phyloP scores from a whole-genome alignment of 768 basidiomycete species.

The Clathrus columnatus region DNA sequence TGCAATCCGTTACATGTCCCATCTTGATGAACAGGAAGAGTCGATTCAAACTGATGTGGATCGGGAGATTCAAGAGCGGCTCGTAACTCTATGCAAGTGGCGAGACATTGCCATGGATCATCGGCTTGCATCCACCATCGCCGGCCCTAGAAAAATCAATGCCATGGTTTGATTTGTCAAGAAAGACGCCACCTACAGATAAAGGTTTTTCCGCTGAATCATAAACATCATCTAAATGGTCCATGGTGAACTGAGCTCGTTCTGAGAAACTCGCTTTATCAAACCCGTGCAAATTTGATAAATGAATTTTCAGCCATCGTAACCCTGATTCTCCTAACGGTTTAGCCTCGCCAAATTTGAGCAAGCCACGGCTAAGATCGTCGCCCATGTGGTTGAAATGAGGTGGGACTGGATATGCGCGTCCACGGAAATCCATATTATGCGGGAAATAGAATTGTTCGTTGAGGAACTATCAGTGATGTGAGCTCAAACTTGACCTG shows the following conservation, averaged over 20 bases:
- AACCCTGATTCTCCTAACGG: conserved; percentile 79
- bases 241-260: conserved; percentile 69
- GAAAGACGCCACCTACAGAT: conserved; percentile 35
- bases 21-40: conserved; percentile 93
- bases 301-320: conserved; percentile 91
- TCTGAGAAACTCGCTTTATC: conserved; percentile 95
- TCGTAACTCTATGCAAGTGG: conserved; percentile 84
- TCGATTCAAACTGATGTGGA: conserved; percentile 47
- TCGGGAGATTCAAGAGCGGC: conserved; percentile 67
- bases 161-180: not conserved
- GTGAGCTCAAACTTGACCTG: conserved; percentile 1
- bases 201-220: conserved; percentile 80
- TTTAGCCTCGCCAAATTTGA: conserved; percentile 72
- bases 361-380: conserved; percentile 80
- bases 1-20: conserved; percentile 98
- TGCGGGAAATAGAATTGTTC: conserved; percentile 91
- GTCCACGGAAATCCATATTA: conserved; percentile 95
- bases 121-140: conserved; percentile 90
- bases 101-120: conserved; percentile 96
- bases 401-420: conserved; percentile 93
- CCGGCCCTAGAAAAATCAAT: conserved; percentile 38
- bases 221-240: conserved; percentile 66
- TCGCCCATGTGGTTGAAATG: conserved; percentile 95
- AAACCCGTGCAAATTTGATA: conserved; percentile 86
- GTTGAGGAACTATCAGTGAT: conserved; percentile 55